Base-by-base conservation (phyloP, 108 stramenopile species). In the Nitzschia sp. region DNA sequence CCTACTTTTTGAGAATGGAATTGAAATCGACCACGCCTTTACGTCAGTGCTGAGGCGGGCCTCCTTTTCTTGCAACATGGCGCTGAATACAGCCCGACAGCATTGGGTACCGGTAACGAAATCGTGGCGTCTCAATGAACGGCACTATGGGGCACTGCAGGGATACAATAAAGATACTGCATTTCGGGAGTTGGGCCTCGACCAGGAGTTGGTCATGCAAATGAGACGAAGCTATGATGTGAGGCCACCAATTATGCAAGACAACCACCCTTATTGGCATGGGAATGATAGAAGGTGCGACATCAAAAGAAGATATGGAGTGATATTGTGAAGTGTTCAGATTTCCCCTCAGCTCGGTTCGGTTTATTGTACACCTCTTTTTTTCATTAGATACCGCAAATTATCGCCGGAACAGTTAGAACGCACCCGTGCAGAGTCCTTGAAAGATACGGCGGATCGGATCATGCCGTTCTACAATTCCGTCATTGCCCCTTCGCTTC, bases 181-280 rank as follows among this genome's bases (percentile, higher is more conserved):
- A 1, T 93, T 75, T 38, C 45, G 78, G 55, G 85, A 86, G 30
- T 75, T 93, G 34, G 74, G 75, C 13, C 71, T 93, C 9, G 92
- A 93, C 64, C 89, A 90, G 48, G 89, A 90, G 71, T 59, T 93
- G 2, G 83, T 90, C 25, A 93, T 93, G 92, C 78, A 88, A 59
- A 93, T 93, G 92, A 59, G 92, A 49, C 66, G 92, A 45, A 77
- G 74, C 13, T 93, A 89, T 58, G 81, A 83, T 56, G 85, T 80
- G 2, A 75, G 76, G 9, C 92, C 92, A 3, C 92, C 92, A 23
- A 48, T 58, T 26, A 94, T 94, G 93, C 74, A 76, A 45, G 85
- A 91, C 63, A 88, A 91, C 71, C 93, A 94, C 68, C 88, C 88
- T 9, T 88, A 88, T 59, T 94, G 93, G 93, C 90, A 91, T 70